These are phyloP conservation scores for Sporisorium iseilematis-ciliati DNA, from an alignment of 1,284 basidiomycete genomes.

Conservation along the genomic window DNA sequence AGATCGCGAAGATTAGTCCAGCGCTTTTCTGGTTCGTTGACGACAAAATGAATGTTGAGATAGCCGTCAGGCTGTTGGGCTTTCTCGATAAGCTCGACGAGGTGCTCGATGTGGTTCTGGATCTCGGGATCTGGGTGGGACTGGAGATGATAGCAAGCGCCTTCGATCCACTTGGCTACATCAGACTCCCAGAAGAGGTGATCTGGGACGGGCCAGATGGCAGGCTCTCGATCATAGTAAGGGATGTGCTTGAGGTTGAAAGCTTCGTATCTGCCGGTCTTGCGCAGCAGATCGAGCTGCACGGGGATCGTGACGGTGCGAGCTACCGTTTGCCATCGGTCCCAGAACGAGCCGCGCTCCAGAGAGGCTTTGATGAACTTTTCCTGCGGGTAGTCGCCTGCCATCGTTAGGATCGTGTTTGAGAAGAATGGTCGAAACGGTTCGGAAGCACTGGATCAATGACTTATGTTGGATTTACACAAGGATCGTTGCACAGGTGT, in stretches of 20 bases:
- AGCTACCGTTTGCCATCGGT: constrained; percentile 22
- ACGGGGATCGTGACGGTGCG: constrained; percentile 28
- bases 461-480: neutral
- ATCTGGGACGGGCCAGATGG: constrained; percentile 38
- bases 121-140: constrained; percentile 12
- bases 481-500: neutral
- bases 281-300: constrained; percentile 26
- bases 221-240: constrained; percentile 15
- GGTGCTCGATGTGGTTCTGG: constrained; percentile 22
- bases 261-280: constrained; percentile 36
- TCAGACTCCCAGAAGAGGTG: constrained; percentile 43
- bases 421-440: neutral
- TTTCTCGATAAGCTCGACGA: constrained; percentile 23
- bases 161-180: constrained; percentile 35
- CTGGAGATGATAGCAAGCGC: constrained; percentile 27
- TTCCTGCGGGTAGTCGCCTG: constrained; percentile 29
- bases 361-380: constrained; percentile 17
- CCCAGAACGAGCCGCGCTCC: constrained; percentile 25
- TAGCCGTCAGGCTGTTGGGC: constrained; percentile 39
- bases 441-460: neutral
- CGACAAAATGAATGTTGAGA: constrained; percentile 43
- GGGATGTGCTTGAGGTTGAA: constrained; percentile 32
- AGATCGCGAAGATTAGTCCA: constrained; percentile 35
- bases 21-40: constrained; percentile 30
- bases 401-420: constrained; percentile 10